Evolutionary conservation across 2,329 filamentous ascomycete genomes (phyloP).

Genomic region (Bipolaris gigantea): DNA sequence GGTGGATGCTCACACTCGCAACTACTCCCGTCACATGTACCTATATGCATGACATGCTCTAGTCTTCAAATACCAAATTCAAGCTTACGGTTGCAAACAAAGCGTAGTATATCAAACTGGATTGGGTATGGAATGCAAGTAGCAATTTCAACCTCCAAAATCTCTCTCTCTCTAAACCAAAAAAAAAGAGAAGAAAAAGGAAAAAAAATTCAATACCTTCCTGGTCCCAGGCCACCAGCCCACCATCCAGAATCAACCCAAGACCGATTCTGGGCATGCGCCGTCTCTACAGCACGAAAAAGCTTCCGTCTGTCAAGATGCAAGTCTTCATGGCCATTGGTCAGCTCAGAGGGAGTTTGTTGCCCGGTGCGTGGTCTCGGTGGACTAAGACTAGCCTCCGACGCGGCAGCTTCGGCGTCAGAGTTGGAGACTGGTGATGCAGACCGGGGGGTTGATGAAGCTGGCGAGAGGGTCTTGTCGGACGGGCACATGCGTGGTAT

Average conservation of each 20-base stretch:
- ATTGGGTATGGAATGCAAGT: too few relatives aligned
- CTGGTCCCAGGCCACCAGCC: constrained; percentile 36
- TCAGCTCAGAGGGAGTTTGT: constrained; percentile 26
- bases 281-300: constrained; percentile 31
- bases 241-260: constrained; percentile 44
- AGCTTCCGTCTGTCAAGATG: constrained; percentile 44
- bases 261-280: constrained; percentile 31
- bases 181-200: too few relatives aligned
- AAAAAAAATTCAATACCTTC: neutral
- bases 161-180: too few relatives aligned
- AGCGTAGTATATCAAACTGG: too few relatives aligned
- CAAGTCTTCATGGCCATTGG: constrained; percentile 45
- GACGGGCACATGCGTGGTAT: constrained; percentile 27
- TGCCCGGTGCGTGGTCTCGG: constrained; percentile 9
- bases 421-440: constrained; percentile 23
- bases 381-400: constrained; percentile 9
- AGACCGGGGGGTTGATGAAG: constrained; percentile 27
- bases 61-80: too few relatives aligned
- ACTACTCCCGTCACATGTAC: too few relatives aligned
- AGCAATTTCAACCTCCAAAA: too few relatives aligned
- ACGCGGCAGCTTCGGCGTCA: constrained; percentile 14
- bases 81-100: too few relatives aligned
- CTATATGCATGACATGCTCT: too few relatives aligned
- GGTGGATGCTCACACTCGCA: too few relatives aligned
- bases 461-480: constrained; percentile 13